These are phyloP conservation scores for Macrophomina tecta DNA, from an alignment of 2,329 filamentous ascomycete species.

Conservation along the genomic window DNA sequence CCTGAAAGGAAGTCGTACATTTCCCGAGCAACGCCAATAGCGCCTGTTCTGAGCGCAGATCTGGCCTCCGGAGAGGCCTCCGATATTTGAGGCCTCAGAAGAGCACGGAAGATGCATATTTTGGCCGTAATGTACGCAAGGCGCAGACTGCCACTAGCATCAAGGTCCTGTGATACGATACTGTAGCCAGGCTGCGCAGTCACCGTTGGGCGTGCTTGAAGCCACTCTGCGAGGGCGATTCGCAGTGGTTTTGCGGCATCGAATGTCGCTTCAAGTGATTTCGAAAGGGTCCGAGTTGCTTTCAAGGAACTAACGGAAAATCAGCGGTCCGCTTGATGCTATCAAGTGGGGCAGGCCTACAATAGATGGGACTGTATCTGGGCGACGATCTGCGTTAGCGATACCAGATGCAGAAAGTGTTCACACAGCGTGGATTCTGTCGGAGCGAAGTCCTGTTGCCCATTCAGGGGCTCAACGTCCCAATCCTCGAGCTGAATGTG, in stretches of 20 bases:
- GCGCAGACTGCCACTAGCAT: slow-evolving; percentile 54
- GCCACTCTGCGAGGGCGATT: slow-evolving; percentile 57
- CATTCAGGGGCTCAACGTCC: slow-evolving; percentile 33
- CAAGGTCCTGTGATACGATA: slow-evolving; percentile 50
- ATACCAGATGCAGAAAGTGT: slow-evolving; percentile 60
- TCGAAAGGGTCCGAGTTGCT: slow-evolving; percentile 52
- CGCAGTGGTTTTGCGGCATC: slow-evolving; percentile 58
- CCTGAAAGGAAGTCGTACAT: slow-evolving; percentile 39
- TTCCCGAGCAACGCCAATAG: slow-evolving; percentile 39
- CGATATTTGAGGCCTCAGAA: slow-evolving; percentile 50
- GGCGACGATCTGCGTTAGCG: slow-evolving; percentile 58
- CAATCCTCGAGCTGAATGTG: slow-evolving; percentile 56
- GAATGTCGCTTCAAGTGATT: slow-evolving; percentile 48
- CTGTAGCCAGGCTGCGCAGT: slow-evolving; percentile 29
- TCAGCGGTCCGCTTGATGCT: background rate
- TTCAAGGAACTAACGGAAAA: slow-evolving; percentile 33
- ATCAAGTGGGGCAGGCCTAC: slow-evolving; percentile 5
- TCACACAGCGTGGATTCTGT: slow-evolving; percentile 29
- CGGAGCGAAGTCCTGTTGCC: background rate
- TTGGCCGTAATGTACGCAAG: slow-evolving; percentile 60
- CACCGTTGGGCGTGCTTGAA: slow-evolving; percentile 51
- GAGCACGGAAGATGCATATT: slow-evolving; percentile 58
- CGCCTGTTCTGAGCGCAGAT: slow-evolving; percentile 40
- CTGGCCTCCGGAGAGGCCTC: slow-evolving; percentile 38
- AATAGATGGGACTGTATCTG: slow-evolving; percentile 55